These are phyloP conservation scores for Gossypium bickii DNA, from an alignment of 345 rosid genomes.

Conservation along the genomic window DNA sequence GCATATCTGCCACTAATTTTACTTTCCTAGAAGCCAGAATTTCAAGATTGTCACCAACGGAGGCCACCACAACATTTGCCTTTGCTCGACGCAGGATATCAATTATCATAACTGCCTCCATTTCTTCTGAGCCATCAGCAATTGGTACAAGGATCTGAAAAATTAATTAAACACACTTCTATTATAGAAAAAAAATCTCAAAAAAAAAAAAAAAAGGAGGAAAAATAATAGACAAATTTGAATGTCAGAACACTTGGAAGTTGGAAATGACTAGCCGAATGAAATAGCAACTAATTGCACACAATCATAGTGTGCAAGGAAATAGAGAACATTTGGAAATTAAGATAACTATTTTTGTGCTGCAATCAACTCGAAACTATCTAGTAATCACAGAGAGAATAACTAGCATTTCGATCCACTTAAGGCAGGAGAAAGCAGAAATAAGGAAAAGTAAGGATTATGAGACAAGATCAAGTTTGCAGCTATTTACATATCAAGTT, in stretches of 20 bases:
- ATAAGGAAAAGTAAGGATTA: not conserved
- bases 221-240: not conserved
- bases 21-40: conserved; percentile 82
- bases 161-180: not conserved
- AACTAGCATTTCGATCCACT: not conserved
- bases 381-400: not conserved
- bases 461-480: not conserved
- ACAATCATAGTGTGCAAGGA: not conserved
- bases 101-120: conserved; percentile 81
- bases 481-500: not conserved
- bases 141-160: conserved; percentile 87
- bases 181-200: not conserved
- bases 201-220: not conserved
- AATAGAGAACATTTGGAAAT: not conserved
- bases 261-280: not conserved
- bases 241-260: not conserved
- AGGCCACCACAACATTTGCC: conserved; percentile 78
- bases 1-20: conserved; percentile 80
- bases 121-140: conserved; percentile 87
- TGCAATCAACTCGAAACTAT: not conserved
- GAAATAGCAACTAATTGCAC: not conserved
- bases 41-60: conserved; percentile 71
- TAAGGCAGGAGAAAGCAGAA: not conserved
- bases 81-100: conserved; percentile 81
- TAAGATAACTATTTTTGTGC: not conserved